Conservation (phyloP, 1,284 basidiomycete genomes). For the Rhodotorula mucilaginosa region DNA sequence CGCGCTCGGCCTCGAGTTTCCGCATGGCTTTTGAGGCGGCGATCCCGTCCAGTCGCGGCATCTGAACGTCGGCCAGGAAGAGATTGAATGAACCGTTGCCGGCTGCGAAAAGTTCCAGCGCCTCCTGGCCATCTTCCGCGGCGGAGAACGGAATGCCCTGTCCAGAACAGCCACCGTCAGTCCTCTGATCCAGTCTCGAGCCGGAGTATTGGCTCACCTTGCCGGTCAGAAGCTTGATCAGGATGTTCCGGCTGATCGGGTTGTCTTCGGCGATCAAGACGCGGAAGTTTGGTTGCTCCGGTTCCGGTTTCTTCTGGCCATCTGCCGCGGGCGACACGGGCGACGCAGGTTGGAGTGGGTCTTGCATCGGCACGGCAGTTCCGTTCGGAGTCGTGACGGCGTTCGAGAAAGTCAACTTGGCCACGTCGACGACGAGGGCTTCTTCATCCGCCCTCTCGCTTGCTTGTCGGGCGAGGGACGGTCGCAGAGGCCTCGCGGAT, state of each 20-base stretch:
- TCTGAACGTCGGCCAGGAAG: constrained; percentile 25
- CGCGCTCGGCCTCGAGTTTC: constrained; percentile 4
- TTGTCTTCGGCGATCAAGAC: constrained; percentile 38
- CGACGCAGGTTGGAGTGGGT: not conserved
- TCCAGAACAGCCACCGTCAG: not conserved
- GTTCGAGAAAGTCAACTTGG: constrained; percentile 56
- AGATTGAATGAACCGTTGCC: not conserved
- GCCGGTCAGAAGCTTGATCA: constrained; percentile 10
- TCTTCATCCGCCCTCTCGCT: constrained; percentile 51
- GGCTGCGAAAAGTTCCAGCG: constrained; percentile 19
- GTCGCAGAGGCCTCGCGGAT: not conserved
- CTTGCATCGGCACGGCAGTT: not conserved
- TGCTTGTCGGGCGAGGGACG: not conserved
- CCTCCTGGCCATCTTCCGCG: constrained; percentile 31
- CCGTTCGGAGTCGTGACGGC: not conserved
- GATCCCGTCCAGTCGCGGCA: constrained; percentile 32
- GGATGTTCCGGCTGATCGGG: constrained; percentile 29
- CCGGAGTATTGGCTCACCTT: not conserved
- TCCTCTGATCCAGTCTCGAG: too few relatives aligned
- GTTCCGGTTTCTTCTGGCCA: not conserved
- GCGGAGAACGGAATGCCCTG: constrained; percentile 19
- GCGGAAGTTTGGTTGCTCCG: constrained; percentile 1
- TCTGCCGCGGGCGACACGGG: not conserved
- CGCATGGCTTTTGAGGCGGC: constrained; percentile 22
- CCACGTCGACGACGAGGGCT: constrained; percentile 25